Percentiles rank a stretch among this genome's conserved stretches.
Evolutionary conservation across 305 asterid species (phyloP).

Genomic region (Fraxinus latifolia): DNA sequence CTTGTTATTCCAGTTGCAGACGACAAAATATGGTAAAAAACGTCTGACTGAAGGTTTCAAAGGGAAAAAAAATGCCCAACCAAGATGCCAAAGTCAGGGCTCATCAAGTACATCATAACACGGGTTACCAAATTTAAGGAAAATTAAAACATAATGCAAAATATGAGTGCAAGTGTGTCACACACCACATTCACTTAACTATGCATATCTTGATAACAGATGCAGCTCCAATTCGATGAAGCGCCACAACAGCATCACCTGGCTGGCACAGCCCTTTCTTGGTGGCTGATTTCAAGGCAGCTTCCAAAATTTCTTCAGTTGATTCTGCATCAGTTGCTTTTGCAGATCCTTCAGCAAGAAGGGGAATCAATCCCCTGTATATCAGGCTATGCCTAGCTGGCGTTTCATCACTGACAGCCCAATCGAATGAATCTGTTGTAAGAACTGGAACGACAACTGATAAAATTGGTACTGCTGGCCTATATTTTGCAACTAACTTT

Average conservation of each 20-base stretch:
- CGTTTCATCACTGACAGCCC: slow-evolving; percentile 62
- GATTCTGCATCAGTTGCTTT: slow-evolving; percentile 77
- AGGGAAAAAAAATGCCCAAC: background rate
- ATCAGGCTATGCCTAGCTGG: slow-evolving; percentile 66
- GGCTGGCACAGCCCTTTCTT: slow-evolving; percentile 54
- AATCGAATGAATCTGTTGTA: slow-evolving; percentile 66
- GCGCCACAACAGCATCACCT: slow-evolving; percentile 80
- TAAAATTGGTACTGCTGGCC: slow-evolving; percentile 58
- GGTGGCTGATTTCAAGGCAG: slow-evolving; percentile 53
- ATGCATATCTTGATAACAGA: slow-evolving; percentile 77
- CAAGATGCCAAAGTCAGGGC: background rate
- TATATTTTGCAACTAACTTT: slow-evolving; percentile 56
- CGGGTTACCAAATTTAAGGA: background rate
- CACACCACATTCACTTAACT: slow-evolving; percentile 38
- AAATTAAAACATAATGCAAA: slow-evolving; percentile 6
- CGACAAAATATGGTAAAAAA: background rate
- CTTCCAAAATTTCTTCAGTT: slow-evolving; percentile 63
- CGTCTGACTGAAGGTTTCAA: background rate
- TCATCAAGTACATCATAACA: background rate
- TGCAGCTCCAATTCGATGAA: slow-evolving; percentile 72
- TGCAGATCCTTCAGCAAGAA: slow-evolving; percentile 63
- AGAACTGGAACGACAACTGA: slow-evolving; percentile 63
- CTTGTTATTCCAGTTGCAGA: background rate
- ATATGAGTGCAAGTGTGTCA: background rate
- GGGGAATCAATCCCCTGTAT: slow-evolving; percentile 55